phyloP scores from a whole-genome alignment of 352 stramenopile genomes.

The Phytophthora aleatoria region DNA sequence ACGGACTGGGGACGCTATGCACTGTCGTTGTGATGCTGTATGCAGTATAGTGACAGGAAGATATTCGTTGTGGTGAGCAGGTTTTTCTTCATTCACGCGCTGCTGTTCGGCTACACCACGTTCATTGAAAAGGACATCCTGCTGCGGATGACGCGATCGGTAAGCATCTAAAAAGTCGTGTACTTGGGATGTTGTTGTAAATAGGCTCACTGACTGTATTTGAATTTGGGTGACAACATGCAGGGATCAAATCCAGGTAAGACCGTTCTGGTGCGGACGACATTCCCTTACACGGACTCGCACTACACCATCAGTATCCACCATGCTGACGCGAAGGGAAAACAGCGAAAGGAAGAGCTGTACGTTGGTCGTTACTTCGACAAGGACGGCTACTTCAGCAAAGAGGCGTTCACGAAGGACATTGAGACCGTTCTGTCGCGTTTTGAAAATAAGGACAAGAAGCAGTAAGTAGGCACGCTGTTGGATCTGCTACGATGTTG shows the following conservation, averaged over 20 bases:
- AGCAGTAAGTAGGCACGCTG: slow-evolving; percentile 50
- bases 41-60: background rate
- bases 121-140: slow-evolving; percentile 85
- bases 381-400: slow-evolving; percentile 85
- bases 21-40: background rate
- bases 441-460: slow-evolving; percentile 78
- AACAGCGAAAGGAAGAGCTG: slow-evolving; percentile 62
- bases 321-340: slow-evolving; percentile 41
- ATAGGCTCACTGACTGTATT: slow-evolving; percentile 7
- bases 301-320: slow-evolving; percentile 76
- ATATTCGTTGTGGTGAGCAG: slow-evolving; percentile 30
- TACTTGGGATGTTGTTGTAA: background rate
- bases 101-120: slow-evolving; percentile 71
- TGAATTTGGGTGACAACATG: background rate
- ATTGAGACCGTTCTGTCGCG: slow-evolving; percentile 61
- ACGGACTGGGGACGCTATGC: background rate
- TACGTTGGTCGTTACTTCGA: slow-evolving; percentile 89
- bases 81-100: slow-evolving; percentile 82
- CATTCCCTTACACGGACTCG: slow-evolving; percentile 72
- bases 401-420: slow-evolving; percentile 75
- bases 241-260: slow-evolving; percentile 40
- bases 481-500: slow-evolving; percentile 20
- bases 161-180: slow-evolving; percentile 14
- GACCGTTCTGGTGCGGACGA: slow-evolving; percentile 65
- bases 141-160: slow-evolving; percentile 70